Evolutionary conservation across 805 yeast genomes (phyloP).

Genomic region (Hanseniaspora mollemarum): DNA sequence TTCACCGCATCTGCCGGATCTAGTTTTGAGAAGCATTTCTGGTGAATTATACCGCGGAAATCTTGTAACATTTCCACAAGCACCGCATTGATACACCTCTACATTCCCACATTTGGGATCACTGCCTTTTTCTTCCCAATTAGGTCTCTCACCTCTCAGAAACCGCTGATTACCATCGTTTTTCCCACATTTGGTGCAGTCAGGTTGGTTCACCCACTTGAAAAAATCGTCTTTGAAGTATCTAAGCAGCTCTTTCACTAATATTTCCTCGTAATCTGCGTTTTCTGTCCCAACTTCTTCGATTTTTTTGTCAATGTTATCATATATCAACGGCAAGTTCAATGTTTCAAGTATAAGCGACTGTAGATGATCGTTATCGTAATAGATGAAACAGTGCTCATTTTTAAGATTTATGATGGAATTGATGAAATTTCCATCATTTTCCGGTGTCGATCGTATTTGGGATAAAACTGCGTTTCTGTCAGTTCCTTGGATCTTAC

Average conservation of each 20-base stretch:
- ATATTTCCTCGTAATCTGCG: constrained; percentile 36
- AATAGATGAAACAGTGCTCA: constrained; percentile 12
- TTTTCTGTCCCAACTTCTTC: constrained; percentile 29
- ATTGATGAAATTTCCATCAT: constrained; percentile 11
- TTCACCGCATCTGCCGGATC: constrained; percentile 85
- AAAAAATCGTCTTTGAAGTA: constrained; percentile 77
- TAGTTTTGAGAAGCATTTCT: constrained; percentile 43
- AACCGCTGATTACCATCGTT: constrained; percentile 31
- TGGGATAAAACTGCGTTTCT: not conserved
- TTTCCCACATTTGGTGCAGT: constrained; percentile 44
- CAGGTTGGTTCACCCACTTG: constrained; percentile 67
- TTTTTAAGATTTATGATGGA: not conserved
- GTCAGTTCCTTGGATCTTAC: not conserved
- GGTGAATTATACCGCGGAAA: constrained; percentile 76
- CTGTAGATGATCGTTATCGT: constrained; percentile 1
- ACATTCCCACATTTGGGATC: constrained; percentile 43
- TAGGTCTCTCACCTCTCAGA: constrained; percentile 36
- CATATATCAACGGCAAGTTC: constrained; percentile 47
- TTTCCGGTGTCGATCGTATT: not conserved
- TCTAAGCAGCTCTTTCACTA: constrained; percentile 45
- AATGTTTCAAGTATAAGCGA: constrained; percentile 37
- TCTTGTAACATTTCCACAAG: constrained; percentile 39
- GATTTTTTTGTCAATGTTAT: constrained; percentile 43
- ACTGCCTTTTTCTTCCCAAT: constrained; percentile 33
- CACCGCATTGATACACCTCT: constrained; percentile 53